phyloP scores from a whole-genome alignment of 352 stramenopile genomes.

The Phytophthora meadii region DNA sequence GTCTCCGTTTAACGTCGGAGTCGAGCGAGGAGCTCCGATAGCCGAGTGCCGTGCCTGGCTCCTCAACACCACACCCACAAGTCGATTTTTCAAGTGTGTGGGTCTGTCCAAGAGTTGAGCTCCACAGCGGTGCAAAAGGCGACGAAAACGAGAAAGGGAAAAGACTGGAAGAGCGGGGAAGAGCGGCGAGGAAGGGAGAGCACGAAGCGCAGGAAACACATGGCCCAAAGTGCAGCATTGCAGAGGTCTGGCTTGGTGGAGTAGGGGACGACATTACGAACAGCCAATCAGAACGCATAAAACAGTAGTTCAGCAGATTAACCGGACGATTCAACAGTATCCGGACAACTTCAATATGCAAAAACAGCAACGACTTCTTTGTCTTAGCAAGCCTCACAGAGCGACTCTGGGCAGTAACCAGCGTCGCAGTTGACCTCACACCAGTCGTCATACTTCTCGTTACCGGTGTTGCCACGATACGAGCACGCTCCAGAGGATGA shows the following conservation, averaged over 20 bases:
- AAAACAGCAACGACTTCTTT: too few species aligned
- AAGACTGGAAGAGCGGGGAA: conserved; percentile 32
- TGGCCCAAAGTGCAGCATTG: conserved; percentile 22
- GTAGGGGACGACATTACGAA: neutral
- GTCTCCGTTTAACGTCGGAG: conserved; percentile 16
- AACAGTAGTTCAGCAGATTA: conserved; percentile 8
- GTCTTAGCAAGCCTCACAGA: conserved; percentile 31
- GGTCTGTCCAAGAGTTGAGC: conserved; percentile 12
- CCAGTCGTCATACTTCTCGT: conserved; percentile 35
- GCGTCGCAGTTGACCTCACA: conserved; percentile 37
- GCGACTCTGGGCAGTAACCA: conserved; percentile 31
- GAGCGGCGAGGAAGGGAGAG: conserved; percentile 27
- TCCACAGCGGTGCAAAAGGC: conserved; percentile 18
- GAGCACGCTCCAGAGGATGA: conserved; percentile 6
- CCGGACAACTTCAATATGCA: conserved; percentile 24
- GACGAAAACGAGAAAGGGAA: conserved; percentile 26
- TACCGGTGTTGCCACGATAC: conserved; percentile 13
- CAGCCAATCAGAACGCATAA: conserved; percentile 9
- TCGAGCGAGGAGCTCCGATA: conserved; percentile 9
- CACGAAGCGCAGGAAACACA: conserved; percentile 26
- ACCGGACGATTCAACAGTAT: conserved; percentile 11
- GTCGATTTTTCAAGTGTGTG: conserved; percentile 20
- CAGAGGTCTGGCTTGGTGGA: conserved; percentile 22
- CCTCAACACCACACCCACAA: conserved; percentile 10
- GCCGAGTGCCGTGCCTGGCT: conserved; percentile 6